Conservation (phyloP, 116 monocot genomes). For the Trichopus zeylanicus region DNA sequence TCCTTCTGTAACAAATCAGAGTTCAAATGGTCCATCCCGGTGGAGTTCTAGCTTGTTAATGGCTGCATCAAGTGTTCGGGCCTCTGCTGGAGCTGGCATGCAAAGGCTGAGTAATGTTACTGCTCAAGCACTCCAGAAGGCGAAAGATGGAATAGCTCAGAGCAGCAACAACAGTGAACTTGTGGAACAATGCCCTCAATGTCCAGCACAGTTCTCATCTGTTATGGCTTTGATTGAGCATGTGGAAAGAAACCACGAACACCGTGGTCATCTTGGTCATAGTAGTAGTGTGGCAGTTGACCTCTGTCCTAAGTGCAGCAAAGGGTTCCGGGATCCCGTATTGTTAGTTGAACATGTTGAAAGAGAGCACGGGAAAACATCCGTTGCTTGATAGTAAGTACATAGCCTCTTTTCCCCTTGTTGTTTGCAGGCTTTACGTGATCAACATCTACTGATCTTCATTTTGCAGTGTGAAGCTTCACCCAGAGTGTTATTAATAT, state of each 20-base stretch:
- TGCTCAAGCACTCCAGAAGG: constrained; percentile 50
- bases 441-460: too few species aligned
- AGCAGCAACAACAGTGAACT: constrained; percentile 26
- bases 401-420: too few species aligned
- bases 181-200: constrained; percentile 54
- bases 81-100: constrained; percentile 70
- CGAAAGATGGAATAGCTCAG: constrained; percentile 33
- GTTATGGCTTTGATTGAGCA: constrained; percentile 62
- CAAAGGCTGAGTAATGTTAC: constrained; percentile 45
- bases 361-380: constrained; percentile 75
- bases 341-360: constrained; percentile 84
- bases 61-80: constrained; percentile 46
- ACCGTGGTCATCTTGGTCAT: too few species aligned
- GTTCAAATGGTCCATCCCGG: constrained; percentile 38
- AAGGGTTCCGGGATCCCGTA: constrained; percentile 73
- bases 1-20: constrained; percentile 1
- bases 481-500: too few species aligned
- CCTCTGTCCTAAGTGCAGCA: constrained; percentile 85
- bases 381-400: constrained; percentile 28
- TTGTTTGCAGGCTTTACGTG: too few species aligned
- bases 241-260: constrained; percentile 47
- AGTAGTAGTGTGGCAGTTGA: too few species aligned
- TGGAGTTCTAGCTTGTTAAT: constrained; percentile 44
- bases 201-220: constrained; percentile 45
- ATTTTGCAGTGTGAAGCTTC: too few species aligned